A percentile compares a stretch with the other conserved stretches of the same genome.
Evolutionary conservation across 2,329 filamentous ascomycete species (phyloP).

Genomic region (Magnaporthiopsis incrustans): DNA sequence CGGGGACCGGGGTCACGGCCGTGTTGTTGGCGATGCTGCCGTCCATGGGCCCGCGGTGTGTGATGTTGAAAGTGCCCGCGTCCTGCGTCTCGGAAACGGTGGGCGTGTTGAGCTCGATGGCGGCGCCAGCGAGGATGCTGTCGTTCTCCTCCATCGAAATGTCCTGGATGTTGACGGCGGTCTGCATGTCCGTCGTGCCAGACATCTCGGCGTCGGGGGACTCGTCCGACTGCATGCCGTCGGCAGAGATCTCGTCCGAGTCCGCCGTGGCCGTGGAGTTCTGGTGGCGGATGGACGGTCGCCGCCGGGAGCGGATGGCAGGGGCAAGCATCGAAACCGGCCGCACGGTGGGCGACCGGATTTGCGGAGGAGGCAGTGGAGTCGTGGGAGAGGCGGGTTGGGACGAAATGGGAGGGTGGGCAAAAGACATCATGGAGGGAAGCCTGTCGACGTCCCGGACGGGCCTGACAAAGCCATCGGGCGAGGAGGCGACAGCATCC

Average conservation of each 20-base stretch:
- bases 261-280: constrained; percentile 68
- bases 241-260: constrained; percentile 75
- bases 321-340: constrained; percentile 45
- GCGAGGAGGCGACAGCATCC: constrained; percentile 41
- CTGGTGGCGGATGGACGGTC: constrained; percentile 84
- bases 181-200: constrained; percentile 71
- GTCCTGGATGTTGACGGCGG: constrained; percentile 77
- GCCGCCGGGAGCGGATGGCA: constrained; percentile 51
- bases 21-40: constrained; percentile 73
- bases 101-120: constrained; percentile 67
- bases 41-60: constrained; percentile 69
- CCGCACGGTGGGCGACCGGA: constrained; percentile 46
- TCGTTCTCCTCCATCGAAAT: constrained; percentile 73
- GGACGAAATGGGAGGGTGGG: constrained; percentile 65
- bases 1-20: constrained; percentile 55
- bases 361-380: constrained; percentile 61
- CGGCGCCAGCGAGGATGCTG: constrained; percentile 66
- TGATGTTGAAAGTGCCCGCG: constrained; percentile 87
- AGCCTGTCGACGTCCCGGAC: constrained; percentile 76
- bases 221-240: constrained; percentile 74
- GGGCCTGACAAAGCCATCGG: constrained; percentile 70
- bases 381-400: constrained; percentile 89
- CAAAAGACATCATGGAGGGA: constrained; percentile 69
- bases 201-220: constrained; percentile 71
- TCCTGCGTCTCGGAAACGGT: constrained; percentile 80